Evolutionary conservation across 495 filamentous ascomycete species (phyloP).

Genomic region (Aspergillus affinis): DNA sequence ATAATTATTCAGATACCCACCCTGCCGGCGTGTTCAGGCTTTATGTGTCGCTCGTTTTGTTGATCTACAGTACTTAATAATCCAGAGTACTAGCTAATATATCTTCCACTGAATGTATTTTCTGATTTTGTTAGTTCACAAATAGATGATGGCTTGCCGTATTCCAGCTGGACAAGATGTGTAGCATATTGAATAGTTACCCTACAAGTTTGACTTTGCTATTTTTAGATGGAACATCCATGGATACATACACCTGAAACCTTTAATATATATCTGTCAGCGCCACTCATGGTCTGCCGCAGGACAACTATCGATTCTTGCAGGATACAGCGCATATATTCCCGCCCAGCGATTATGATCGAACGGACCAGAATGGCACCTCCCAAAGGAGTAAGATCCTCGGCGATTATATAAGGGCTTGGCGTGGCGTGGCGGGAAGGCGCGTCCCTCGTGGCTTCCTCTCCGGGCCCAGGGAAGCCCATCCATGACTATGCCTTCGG

Average conservation of each 20-base stretch:
- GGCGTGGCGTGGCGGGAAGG: neutral
- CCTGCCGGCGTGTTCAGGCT: constrained; percentile 11
- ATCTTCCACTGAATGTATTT: neutral
- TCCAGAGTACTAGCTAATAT: neutral
- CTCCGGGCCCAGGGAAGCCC: neutral
- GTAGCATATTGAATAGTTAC: too few relatives aligned
- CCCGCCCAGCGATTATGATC: too few relatives aligned
- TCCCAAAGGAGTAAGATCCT: too few relatives aligned
- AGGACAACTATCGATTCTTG: too few relatives aligned
- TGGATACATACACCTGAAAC: too few relatives aligned
- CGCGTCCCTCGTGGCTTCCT: neutral
- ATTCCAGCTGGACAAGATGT: too few relatives aligned
- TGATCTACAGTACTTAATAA: neutral
- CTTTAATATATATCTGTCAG: too few relatives aligned
- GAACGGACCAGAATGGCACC: too few relatives aligned
- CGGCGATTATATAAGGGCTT: constrained; percentile 1
- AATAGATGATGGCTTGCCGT: neutral
- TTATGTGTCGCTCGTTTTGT: constrained; percentile 11
- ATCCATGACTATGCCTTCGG: neutral
- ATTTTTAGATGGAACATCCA: too few relatives aligned
- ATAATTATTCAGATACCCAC: constrained; percentile 16
- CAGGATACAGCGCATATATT: too few relatives aligned
- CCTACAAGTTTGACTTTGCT: too few relatives aligned
- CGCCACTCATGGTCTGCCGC: too few relatives aligned
- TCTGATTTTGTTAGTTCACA: neutral